Evolutionary conservation across 1,139 yeast genomes (phyloP), one percentile per base, ranked within the genome.

Genomic region (Scheffersomyces lignicola): DNA sequence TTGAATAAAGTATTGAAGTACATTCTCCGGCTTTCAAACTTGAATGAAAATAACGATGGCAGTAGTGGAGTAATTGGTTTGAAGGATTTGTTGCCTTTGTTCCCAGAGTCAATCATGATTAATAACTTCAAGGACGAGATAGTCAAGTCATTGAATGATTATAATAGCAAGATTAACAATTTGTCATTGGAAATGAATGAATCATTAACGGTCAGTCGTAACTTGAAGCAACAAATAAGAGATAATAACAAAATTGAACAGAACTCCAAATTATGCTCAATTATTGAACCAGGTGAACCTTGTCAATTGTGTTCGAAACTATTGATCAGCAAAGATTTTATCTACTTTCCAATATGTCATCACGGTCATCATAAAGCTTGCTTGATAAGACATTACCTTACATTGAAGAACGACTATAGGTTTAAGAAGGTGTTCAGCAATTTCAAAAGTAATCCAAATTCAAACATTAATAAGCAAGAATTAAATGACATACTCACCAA

Each of bases 301-400:
- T 92, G 99, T 60, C 69, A 75, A 30, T 47, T 78, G 4, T 94
- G 98, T 59, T 62, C 70, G 12, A 73, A 73, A 45, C 73, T 94
- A 5, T 63, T 92, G 31, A 74, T 88, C 3, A 75, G 81, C 4
- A 76, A 90, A 39, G 82, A 83, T 49, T 90, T 89, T 51, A 72
- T 84, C 34, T 79, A 83, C 8, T 92, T 89, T 53, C 96, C 97
- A 0, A 69, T 65, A 39, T 92, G 98, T 53, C 84, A 78, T 41
- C 98, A 92, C 58, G 80, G 87, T 6, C 85, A 86, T 63, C 98
- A 94, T 55, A 82, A 83, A 38, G 96, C 89, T 51, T 94, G 98
- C 60, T 60, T 89, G 18, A 75, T 85, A 4, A 75, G 78, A 38
- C 64, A 64, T 24, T 74, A 83, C 27, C 56, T 83, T 36, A 68